phyloP scores from a whole-genome alignment of 805 yeast genomes.

The Pichia occidentalis region DNA sequence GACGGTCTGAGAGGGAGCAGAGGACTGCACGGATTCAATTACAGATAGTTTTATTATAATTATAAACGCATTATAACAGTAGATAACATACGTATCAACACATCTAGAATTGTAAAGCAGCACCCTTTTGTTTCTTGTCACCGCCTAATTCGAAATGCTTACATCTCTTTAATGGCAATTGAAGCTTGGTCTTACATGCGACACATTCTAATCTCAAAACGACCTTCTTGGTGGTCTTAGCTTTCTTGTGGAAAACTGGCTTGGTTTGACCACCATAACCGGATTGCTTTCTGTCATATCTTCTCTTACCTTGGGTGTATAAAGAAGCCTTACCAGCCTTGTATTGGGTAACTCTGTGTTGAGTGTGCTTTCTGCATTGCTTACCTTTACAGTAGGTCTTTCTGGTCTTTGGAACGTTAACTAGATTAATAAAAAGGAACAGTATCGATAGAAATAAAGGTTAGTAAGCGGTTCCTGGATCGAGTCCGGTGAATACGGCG shows the following conservation, averaged over 20 bases:
- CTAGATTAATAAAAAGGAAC: conserved; percentile 36
- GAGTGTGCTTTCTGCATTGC: conserved; percentile 98
- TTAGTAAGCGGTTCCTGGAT: conserved; percentile 11
- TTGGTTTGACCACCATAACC: conserved; percentile 99
- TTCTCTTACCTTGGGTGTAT: conserved; percentile 99
- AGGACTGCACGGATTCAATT: not conserved
- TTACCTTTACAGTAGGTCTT: conserved; percentile 99
- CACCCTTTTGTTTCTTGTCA: conserved; percentile 99
- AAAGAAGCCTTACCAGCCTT: conserved; percentile 99
- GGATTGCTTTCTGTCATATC: conserved; percentile 99
- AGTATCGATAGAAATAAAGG: not conserved
- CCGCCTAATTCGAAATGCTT: conserved; percentile 99
- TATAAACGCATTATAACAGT: conserved; percentile 5
- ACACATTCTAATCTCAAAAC: conserved; percentile 99
- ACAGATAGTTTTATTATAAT: conserved; percentile 4
- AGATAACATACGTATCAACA: conserved; percentile 2
- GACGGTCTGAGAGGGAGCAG: not conserved
- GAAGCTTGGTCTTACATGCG: conserved; percentile 97
- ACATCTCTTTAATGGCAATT: conserved; percentile 97
- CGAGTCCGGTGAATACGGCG: no score
- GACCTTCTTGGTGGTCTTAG: conserved; percentile 99
- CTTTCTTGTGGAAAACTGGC: conserved; percentile 99
- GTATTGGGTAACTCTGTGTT: conserved; percentile 99
- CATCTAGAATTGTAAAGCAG: conserved; percentile 96
- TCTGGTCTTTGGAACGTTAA: conserved; percentile 99